phyloP scores from a whole-genome alignment of 345 rosid species.

The Populus pruinosa region DNA sequence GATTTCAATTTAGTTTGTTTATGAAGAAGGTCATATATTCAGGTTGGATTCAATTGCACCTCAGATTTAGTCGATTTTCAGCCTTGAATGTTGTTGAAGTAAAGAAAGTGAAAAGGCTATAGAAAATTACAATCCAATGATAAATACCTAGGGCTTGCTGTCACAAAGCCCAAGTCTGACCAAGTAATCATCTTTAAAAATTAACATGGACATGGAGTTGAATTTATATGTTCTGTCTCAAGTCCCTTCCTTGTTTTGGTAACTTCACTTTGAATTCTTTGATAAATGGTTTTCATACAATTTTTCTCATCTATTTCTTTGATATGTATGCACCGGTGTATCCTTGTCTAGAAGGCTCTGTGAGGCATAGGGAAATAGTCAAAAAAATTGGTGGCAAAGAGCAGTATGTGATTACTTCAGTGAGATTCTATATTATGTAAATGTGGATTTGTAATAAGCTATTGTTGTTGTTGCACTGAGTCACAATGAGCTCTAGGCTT shows the following conservation, averaged over 20 bases:
- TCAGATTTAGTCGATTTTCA: neutral
- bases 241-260: neutral
- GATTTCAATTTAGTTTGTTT: neutral
- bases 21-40: neutral
- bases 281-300: neutral
- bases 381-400: slow-evolving; percentile 74
- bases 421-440: neutral
- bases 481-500: neutral
- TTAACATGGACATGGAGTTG: neutral
- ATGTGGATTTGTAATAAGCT: neutral
- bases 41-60: neutral
- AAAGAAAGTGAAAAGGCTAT: neutral
- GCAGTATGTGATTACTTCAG: slow-evolving; percentile 39
- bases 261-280: neutral
- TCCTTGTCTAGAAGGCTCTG: slow-evolving; percentile 88
- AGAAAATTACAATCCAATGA: neutral
- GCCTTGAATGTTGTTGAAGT: neutral
- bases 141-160: neutral
- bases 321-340: slow-evolving; percentile 47
- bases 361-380: slow-evolving; percentile 72
- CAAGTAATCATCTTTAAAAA: neutral
- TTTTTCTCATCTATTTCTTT: slow-evolving; percentile 14
- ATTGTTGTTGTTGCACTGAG: neutral
- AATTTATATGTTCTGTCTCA: neutral
- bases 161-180: neutral